These are phyloP conservation scores for Penicillium bovifimosum DNA, from an alignment of 495 filamentous ascomycete genomes.

Conservation along the genomic window DNA sequence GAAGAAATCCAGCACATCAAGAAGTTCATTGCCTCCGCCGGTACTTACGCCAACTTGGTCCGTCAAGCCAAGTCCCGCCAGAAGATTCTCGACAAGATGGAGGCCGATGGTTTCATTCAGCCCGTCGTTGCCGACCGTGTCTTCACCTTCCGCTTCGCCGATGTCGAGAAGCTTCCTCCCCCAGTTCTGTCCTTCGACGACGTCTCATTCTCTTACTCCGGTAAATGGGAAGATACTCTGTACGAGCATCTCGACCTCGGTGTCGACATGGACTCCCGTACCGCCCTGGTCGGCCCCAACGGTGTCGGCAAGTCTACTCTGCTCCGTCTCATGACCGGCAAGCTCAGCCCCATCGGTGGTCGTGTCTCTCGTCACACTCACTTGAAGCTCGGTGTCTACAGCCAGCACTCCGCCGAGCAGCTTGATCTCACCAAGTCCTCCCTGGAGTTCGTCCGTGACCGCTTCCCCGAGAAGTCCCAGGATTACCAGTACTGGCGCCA, in stretches of 20 bases:
- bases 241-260: slow-evolving; percentile 96
- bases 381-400: slow-evolving; percentile 96
- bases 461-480: slow-evolving; percentile 80
- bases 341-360: slow-evolving; percentile 79
- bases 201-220: slow-evolving; percentile 97
- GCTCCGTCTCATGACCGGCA: slow-evolving; percentile 94
- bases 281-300: slow-evolving; percentile 95
- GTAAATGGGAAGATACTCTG: slow-evolving; percentile 79
- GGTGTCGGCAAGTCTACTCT: slow-evolving; percentile 99
- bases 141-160: slow-evolving; percentile 97
- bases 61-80: slow-evolving; percentile 97
- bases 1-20: slow-evolving; percentile 99
- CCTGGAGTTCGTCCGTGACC: slow-evolving; percentile 95
- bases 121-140: slow-evolving; percentile 78
- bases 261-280: slow-evolving; percentile 99
- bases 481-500: slow-evolving; percentile 99
- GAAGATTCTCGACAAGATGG: slow-evolving; percentile 99
- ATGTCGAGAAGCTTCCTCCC: slow-evolving; percentile 96
- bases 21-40: slow-evolving; percentile 99
- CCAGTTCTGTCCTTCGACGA: slow-evolving; percentile 95
- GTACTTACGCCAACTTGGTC: slow-evolving; percentile 99
- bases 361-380: slow-evolving; percentile 88
- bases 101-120: slow-evolving; percentile 97
- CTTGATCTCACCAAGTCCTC: slow-evolving; percentile 97
- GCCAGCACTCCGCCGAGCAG: slow-evolving; percentile 96